Evolutionary conservation across 2,329 filamentous ascomycete species (phyloP), one percentile per base, ranked within the genome.

Genomic region (Penicillium sp.): DNA sequence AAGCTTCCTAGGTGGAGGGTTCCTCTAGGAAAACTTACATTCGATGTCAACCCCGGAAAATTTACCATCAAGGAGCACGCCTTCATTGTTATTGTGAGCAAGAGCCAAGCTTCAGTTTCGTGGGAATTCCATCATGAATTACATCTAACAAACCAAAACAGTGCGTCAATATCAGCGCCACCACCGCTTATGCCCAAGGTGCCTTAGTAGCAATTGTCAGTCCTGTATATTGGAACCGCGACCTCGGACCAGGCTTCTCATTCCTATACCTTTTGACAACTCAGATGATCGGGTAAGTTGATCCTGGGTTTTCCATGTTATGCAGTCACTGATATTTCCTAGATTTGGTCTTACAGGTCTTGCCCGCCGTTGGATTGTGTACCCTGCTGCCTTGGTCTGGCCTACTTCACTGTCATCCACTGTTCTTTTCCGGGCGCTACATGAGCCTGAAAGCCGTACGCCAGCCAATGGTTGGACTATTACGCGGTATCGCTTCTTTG

Each of bases 191-290:
- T 23, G 68, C 70, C 7, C 56, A 57, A n/a, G 59, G 69, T 15
- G 67, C 70, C 3, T 59, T 74, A 7, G 69, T 73, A 4, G 69
- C 72, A 3, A 75, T 75, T 42, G 62, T 65, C 41, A 74, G 71
- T 50, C 71, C 71, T 10, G 66, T 70, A 2, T 75, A 71, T 48
- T 75, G 73, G 72, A 63, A 69, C 52, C 67, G 63, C 5, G 70
- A 75, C 37, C 72, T 63, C 19, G 70, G 70, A 10, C 64, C 70
- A 7, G 70, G 70, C 0, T 72, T 72, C 52, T 69, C 67, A 6
- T 73, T 73, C 47, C 51, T 73, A n/a, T 73, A 70, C 37, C 63
- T 72, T 13, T 49, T 73, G 49, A 70, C 69, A 1, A 69, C 69
- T 1, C 69, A 71, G 47, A 71, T 72, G 69, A 58, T 72, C 13